Evolutionary conservation across 345 rosid genomes (phyloP), one percentile per base, ranked within the genome.

Genomic region (Citrus mangshanensis): DNA sequence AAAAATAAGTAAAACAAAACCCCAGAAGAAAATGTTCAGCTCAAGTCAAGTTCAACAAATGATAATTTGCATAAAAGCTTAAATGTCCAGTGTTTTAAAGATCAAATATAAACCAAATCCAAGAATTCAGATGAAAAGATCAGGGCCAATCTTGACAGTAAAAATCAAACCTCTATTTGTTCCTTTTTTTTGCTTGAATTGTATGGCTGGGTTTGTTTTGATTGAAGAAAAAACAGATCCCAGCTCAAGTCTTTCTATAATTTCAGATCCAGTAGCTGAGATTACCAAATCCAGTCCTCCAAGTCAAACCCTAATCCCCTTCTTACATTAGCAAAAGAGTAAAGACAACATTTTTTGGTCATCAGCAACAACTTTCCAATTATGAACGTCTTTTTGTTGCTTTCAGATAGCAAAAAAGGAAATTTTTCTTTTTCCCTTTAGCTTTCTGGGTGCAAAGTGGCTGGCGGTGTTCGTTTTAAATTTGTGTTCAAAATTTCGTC

Each of bases 121-220:
- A 69, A 70, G 58, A 75, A 70, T 6, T 37, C 59, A 80, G 63
- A 74, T 6, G 32, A 34, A 32, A 42, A 70, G 32, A 70, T 59
- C 7, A 27, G 25, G 30, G 72, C 30, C 59, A 70, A 70, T 51
- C 51, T 55, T 38, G 62, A 55, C 55, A 71, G 83, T 72, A 37
- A 81, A 70, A 77, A 76, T 71, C 83, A 63, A 72, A 81, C 77
- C 83, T 80, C 55, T 62, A 0, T 27, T 19, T 46, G 22, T 38
- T 21, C 58, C 58, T 13, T 46, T 18, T 34, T 18, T 54, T 54
- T 54, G 58, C 58, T 5, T 16, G 58, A 46, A 14, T 42, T 74
- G 54, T n/a, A 56, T 25, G 3, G 65, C 70, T 64, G 72, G 9
- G 22, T 61, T 63, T 78, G 78, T 60, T 51, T 63, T n/a, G 68